Conservation (phyloP, 2,329 filamentous ascomycete species). For the Penicillium polonicum region DNA sequence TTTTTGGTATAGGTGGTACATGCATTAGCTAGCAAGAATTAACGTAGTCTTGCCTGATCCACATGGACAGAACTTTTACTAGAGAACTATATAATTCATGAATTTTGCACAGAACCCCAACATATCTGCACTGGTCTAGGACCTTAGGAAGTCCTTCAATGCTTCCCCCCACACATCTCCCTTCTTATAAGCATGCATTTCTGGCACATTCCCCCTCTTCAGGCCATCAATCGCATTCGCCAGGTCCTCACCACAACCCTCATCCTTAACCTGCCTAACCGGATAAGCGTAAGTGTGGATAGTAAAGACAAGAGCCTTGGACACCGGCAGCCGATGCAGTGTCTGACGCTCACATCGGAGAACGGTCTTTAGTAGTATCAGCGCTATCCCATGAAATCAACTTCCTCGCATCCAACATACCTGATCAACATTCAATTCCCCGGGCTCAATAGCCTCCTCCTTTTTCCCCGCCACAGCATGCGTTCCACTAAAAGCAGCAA, state of each 20-base stretch:
- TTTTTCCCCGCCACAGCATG: conserved; percentile 30
- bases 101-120: background rate
- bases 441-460: conserved; percentile 25
- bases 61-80: no score
- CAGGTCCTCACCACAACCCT: conserved; percentile 55
- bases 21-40: no score
- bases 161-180: conserved; percentile 57
- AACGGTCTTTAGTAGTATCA: conserved; percentile 38
- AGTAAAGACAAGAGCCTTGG: conserved; percentile 57
- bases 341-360: conserved; percentile 62
- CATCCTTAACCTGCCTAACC: conserved; percentile 54
- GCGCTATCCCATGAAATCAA: background rate
- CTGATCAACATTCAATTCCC: conserved; percentile 48
- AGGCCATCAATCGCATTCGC: conserved; percentile 61
- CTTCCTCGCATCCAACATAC: conserved; percentile 24
- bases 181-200: conserved; percentile 60
- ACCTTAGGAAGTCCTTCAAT: conserved; percentile 52
- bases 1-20: no score
- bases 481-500: conserved; percentile 39
- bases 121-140: background rate
- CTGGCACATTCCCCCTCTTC: conserved; percentile 55
- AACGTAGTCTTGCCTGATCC: no score
- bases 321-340: conserved; percentile 57
- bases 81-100: background rate
- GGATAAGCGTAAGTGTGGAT: conserved; percentile 64